Conservation (phyloP, 1,284 basidiomycete species). For the Austroboletus niveus region DNA sequence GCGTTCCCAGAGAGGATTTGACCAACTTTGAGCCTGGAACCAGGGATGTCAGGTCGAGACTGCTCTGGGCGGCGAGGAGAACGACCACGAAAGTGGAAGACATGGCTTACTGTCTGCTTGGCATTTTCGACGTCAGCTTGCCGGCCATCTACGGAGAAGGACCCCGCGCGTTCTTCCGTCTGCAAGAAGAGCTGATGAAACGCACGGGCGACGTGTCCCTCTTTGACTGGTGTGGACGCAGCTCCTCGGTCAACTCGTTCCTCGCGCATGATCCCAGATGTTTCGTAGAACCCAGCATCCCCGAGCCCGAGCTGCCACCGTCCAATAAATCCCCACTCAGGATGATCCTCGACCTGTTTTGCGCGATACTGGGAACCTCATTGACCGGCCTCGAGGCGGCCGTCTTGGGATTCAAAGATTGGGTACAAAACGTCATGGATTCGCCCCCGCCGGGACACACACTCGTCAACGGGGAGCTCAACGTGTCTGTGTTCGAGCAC, state of each 20-base stretch:
- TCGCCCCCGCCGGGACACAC: conserved; percentile 17
- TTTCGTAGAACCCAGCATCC: conserved; percentile 8
- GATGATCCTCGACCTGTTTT: conserved; percentile 17
- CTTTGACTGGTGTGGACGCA: conserved; percentile 33
- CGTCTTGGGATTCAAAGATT: neutral
- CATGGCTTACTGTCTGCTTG: conserved; percentile 27
- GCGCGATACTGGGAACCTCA: conserved; percentile 5
- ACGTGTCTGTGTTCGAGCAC: conserved; percentile 23
- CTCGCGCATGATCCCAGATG: conserved; percentile 16
- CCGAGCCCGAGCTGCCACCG: conserved; percentile 3
- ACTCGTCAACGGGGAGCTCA: conserved; percentile 25
- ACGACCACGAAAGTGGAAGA: conserved; percentile 26
- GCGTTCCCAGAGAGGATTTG: conserved; percentile 10
- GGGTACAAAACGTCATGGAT: conserved; percentile 7
- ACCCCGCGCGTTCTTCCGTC: conserved; percentile 23
- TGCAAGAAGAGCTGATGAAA: conserved; percentile 31
- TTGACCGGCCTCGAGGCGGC: conserved; percentile 9
- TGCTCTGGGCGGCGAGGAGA: conserved; percentile 23
- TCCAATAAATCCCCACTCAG: conserved; percentile 6
- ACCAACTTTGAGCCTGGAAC: conserved; percentile 15
- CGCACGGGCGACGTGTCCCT: conserved; percentile 25
- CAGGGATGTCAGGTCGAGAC: conserved; percentile 15
- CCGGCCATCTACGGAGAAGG: conserved; percentile 25
- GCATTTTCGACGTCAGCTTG: conserved; percentile 26
- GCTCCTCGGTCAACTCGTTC: conserved; percentile 23